phyloP scores from a whole-genome alignment of 2,329 filamentous ascomycete species.

The Diaporthe sp. region DNA sequence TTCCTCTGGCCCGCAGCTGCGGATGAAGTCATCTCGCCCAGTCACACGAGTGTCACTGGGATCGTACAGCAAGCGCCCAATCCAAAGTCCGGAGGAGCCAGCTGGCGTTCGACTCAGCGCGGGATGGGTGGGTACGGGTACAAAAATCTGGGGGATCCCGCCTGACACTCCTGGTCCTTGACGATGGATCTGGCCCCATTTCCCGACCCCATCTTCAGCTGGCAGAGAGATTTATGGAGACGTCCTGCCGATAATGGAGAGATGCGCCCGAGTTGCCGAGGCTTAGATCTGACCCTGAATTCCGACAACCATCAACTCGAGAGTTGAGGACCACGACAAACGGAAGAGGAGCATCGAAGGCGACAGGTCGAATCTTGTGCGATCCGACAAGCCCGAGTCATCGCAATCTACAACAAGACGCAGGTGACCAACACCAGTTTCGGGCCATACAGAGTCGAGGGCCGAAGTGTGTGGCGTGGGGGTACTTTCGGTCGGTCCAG shows the following conservation, averaged over 20 bases:
- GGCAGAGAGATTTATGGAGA: slow-evolving; percentile 1
- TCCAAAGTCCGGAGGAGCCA: slow-evolving; percentile 6
- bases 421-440: not conserved
- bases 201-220: slow-evolving; percentile 23
- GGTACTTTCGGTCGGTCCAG: not conserved
- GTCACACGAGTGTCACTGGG: not conserved
- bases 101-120: slow-evolving; percentile 20
- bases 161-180: slow-evolving; percentile 25
- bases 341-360: not conserved
- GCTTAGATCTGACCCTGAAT: not conserved
- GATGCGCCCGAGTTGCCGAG: slow-evolving; percentile 25
- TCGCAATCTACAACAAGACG: not conserved
- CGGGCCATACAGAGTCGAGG: not conserved
- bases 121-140: slow-evolving; percentile 34
- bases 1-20: slow-evolving; percentile 26
- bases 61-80: not conserved
- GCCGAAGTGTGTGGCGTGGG: slow-evolving; percentile 6
- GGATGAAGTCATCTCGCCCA: slow-evolving; percentile 23
- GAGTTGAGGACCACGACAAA: not conserved
- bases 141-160: slow-evolving; percentile 32
- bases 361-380: not conserved
- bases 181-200: slow-evolving; percentile 28
- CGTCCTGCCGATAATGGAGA: slow-evolving; percentile 6
- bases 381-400: slow-evolving; percentile 1
- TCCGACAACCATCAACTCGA: not conserved